Evolutionary conservation across 257 asterid genomes (phyloP), one percentile per base, ranked within the genome.

Genomic region (Jaltomata sinuosa): DNA sequence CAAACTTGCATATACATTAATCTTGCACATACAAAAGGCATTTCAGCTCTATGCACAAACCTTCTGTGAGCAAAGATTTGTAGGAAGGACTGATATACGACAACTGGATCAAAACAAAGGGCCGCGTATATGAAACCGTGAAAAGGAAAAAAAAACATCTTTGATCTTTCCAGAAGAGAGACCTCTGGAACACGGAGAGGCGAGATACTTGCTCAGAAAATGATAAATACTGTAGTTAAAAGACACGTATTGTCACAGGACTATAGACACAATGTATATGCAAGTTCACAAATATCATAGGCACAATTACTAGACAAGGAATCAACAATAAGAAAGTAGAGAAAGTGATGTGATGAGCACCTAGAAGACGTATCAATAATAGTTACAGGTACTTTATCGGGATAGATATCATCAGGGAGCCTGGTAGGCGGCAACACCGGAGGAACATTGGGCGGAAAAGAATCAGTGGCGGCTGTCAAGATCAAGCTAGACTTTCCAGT

Each of bases 401-500:
- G 99, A 84, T 92, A 94, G 85, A 92, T 68, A 88, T 95, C 98
- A 42, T 92, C 97, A 9, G 99, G 99, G 18, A 97, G 94, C 94
- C 98, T 88, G 8, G 97, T 95, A 0, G 97, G 98, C 45, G 98
- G 99, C 86, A 97, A 85, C 81, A 94, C 92, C 16, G 97, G 95
- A 14, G 98, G 96, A 5, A 90, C 94, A 90, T 81, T 89, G 84
- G 87, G 81, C 3, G 98, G 95, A 62, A 91, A 95, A 61, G 85
- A 86, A 59, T 92, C 95, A 6, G 98, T 89, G 64, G 97, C 98
- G n/a, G 99, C 98, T 8, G 99, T 87, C 21, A 95, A 88, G 62
- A 97, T 91, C 87, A 97, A 87, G 84, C 98, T 93, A 87, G 99
- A 94, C 86, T 97, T 97, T 19, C 99, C 99, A 45, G 99, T 95